Base-by-base conservation (phyloP, 805 yeast species). In the Groenewaldozyma salmanticensis region DNA sequence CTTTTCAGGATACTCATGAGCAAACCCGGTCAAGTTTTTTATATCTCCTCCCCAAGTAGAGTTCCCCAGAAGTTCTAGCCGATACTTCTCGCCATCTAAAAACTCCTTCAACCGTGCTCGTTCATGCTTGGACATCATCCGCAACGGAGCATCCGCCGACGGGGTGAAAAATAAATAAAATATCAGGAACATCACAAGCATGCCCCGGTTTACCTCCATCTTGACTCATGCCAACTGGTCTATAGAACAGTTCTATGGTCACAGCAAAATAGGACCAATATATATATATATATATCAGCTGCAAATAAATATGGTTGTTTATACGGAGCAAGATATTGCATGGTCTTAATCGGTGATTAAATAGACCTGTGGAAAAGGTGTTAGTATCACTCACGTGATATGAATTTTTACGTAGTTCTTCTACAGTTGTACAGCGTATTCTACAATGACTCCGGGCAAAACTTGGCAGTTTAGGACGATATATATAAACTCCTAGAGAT, bases 11-110 rank as follows among this genome's bases (percentile, higher is more conserved):
- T 82, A 84, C 22, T 85, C 74, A 27, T 79, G 59, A 51, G 67
- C 70, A 43, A 79, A 74, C 3, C 95, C 95, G 0, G 92, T 81
- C 13, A 84, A 57, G 51, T 82, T 80, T 1, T 82, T 81, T 54
- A 77, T 79, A 4, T 83, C 85, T 3, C 60, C 45, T 16, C 54
- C 41, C 55, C 70, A 79, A 1, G 71, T 66, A 33, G 72, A 56
- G 31, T 66, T 61, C 11, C 47, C 49, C 27, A 79, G 57, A 1
- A 58, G 53, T 2, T 57, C 47, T 19, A 61, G 40, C n/a, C 50
- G 58, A 53, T 38, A 55, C 68, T 48, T 49, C 49, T 45, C 49
- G 48, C 36, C 53, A 56, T 46, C 44, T 52, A 68, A 24, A 43
- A 66, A 69, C 3, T 60, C 52, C 36, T 62, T 65, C 38, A 71